A percentile compares a stretch with the other conserved stretches of the same genome.
phyloP scores from a whole-genome alignment of 2,329 filamentous ascomycete species.

The Ophiosphaerella herpotricha region DNA sequence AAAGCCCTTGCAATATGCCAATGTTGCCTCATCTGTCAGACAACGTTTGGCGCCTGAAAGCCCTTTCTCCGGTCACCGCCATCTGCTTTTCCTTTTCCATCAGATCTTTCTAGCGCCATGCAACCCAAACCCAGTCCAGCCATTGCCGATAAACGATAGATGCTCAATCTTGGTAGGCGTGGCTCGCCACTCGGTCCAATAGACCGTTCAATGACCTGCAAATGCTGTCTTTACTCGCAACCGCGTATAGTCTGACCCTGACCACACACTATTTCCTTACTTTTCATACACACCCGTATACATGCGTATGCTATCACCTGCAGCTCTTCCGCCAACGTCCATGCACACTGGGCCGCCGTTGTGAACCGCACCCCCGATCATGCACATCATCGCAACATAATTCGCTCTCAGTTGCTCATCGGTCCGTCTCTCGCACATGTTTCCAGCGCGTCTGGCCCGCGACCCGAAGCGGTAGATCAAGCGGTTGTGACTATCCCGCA shows the following conservation, averaged over 20 bases:
- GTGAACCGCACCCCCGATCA: not conserved
- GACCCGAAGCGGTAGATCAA: slow-evolving; percentile 12
- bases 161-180: too few relatives aligned
- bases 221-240: too few relatives aligned
- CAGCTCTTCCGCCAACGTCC: not conserved
- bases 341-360: not conserved
- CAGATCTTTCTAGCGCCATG: too few relatives aligned
- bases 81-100: too few relatives aligned
- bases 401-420: not conserved
- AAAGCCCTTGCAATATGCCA: slow-evolving; percentile 8
- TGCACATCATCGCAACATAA: not conserved
- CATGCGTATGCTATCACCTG: not conserved
- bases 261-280: too few relatives aligned
- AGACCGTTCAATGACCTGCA: too few relatives aligned
- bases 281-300: too few relatives aligned
- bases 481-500: slow-evolving; percentile 6
- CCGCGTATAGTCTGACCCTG: too few relatives aligned
- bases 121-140: too few relatives aligned
- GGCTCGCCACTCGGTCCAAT: too few relatives aligned
- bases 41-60: not conserved
- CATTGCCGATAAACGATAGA: too few relatives aligned
- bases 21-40: slow-evolving; percentile 14
- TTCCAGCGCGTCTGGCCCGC: not conserved
- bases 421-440: not conserved
- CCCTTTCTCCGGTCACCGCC: not conserved